These are phyloP conservation scores for Letharia lupina DNA, from an alignment of 495 filamentous ascomycete species.

Conservation along the genomic window DNA sequence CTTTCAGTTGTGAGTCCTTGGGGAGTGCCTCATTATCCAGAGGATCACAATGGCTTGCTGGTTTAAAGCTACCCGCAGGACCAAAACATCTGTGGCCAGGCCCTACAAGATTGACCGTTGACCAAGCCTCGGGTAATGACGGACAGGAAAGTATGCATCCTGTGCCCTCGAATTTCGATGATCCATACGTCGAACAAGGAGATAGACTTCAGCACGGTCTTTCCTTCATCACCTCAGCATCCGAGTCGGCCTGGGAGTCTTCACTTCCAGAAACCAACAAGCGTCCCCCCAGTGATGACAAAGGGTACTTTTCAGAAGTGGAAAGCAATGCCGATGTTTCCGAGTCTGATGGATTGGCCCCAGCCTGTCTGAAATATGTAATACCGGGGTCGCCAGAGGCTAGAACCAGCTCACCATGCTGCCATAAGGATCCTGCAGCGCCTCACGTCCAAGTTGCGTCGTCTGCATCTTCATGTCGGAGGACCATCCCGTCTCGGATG, in stretches of 20 bases:
- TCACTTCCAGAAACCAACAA: neutral
- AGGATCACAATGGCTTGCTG: neutral
- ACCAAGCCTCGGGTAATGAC: neutral
- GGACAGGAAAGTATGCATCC: neutral
- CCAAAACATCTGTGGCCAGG: neutral
- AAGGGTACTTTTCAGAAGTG: neutral
- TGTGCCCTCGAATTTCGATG: neutral
- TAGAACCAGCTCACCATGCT: neutral
- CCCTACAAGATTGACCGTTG: slow-evolving; percentile 3
- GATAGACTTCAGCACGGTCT: neutral
- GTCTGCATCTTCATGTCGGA: neutral
- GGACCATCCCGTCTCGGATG: neutral
- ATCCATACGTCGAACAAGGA: slow-evolving; percentile 4
- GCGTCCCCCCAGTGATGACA: neutral
- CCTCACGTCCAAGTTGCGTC: neutral
- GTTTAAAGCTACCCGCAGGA: neutral
- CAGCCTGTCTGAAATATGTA: neutral
- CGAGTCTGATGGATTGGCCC: neutral
- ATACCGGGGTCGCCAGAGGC: neutral
- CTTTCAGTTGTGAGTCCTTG: neutral
- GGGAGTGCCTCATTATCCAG: neutral
- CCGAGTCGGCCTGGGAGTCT: neutral
- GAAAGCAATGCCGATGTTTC: slow-evolving; percentile 3
- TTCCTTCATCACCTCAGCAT: neutral
- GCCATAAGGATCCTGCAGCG: neutral